A percentile compares a stretch with the other conserved stretches of the same genome.
These are phyloP conservation scores for Lavandula angustifolia DNA, from an alignment of 257 asterid genomes.

Conservation along the genomic window DNA sequence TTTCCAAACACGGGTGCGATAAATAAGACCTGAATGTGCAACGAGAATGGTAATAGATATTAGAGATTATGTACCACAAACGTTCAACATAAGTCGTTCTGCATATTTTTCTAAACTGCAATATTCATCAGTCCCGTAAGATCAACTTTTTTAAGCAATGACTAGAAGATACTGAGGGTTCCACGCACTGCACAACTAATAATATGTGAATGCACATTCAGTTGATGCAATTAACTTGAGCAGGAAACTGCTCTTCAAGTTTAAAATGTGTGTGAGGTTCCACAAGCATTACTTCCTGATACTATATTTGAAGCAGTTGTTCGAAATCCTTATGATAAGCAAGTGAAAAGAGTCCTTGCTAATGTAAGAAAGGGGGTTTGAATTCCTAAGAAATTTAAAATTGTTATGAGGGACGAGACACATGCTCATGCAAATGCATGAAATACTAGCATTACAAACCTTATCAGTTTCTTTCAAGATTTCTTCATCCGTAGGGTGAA, in stretches of 20 bases:
- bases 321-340: neutral
- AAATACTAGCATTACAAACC: constrained; percentile 45
- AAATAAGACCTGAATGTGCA: constrained; percentile 66
- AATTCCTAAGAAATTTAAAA: neutral
- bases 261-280: too few relatives aligned
- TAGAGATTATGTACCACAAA: neutral
- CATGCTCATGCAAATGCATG: neutral
- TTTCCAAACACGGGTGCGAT: constrained; percentile 77
- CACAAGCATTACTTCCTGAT: too few relatives aligned
- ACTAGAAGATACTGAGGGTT: neutral
- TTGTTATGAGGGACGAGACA: neutral
- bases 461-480: constrained; percentile 66
- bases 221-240: neutral
- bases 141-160: neutral
- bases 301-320: too few relatives aligned
- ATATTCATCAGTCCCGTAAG: neutral
- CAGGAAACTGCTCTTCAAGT: neutral
- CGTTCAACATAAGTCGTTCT: constrained; percentile 1
- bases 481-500: constrained; percentile 92
- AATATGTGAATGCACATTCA: neutral
- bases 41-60: constrained; percentile 14
- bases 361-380: too few relatives aligned
- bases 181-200: neutral
- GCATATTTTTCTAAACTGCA: neutral
- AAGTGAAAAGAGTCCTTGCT: neutral